A percentile compares a stretch with the other conserved stretches of the same genome.
These are phyloP conservation scores for Penicillium mononematosum DNA, from an alignment of 495 filamentous ascomycete genomes.

Conservation along the genomic window DNA sequence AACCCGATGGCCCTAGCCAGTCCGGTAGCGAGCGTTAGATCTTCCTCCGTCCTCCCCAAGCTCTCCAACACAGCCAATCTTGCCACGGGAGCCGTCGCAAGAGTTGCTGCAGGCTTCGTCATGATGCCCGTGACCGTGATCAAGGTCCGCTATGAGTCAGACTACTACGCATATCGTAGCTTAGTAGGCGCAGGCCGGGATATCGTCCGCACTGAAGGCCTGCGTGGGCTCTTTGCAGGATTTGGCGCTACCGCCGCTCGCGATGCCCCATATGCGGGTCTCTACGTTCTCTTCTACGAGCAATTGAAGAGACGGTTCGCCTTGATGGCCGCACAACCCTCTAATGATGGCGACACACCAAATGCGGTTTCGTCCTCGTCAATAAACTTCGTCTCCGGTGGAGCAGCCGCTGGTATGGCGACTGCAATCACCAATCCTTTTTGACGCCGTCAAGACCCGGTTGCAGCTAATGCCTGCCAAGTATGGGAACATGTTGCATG, in stretches of 20 bases:
- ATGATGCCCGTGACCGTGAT: constrained; percentile 97
- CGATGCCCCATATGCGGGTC: constrained; percentile 91
- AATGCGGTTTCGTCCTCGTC: constrained; percentile 52
- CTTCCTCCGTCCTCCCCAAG: constrained; percentile 76
- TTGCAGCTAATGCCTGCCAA: constrained; percentile 82
- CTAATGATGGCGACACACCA: constrained; percentile 17
- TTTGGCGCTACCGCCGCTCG: constrained; percentile 91
- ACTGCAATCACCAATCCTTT: constrained; percentile 93
- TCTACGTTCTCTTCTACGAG: constrained; percentile 96
- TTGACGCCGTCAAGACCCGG: constrained; percentile 93
- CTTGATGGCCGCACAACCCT: constrained; percentile 20
- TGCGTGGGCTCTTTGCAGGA: constrained; percentile 85
- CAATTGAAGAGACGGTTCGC: constrained; percentile 71
- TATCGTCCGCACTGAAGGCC: constrained; percentile 71
- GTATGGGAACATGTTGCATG: constrained; percentile 84
- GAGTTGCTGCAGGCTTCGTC: constrained; percentile 80
- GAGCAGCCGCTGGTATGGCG: constrained; percentile 73
- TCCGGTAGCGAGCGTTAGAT: constrained; percentile 26
- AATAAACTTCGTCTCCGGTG: constrained; percentile 83
- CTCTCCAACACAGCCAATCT: constrained; percentile 86
- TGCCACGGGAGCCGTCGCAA: constrained; percentile 75
- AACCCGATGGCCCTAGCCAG: constrained; percentile 27
- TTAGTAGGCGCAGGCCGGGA: constrained; percentile 68
- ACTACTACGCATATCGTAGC: constrained; percentile 79
- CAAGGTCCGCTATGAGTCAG: constrained; percentile 93